Percentiles rank a stretch among this genome's conserved stretches.
Conservation (phyloP, 495 filamentous ascomycete species). For the Daldinia decipiens region DNA sequence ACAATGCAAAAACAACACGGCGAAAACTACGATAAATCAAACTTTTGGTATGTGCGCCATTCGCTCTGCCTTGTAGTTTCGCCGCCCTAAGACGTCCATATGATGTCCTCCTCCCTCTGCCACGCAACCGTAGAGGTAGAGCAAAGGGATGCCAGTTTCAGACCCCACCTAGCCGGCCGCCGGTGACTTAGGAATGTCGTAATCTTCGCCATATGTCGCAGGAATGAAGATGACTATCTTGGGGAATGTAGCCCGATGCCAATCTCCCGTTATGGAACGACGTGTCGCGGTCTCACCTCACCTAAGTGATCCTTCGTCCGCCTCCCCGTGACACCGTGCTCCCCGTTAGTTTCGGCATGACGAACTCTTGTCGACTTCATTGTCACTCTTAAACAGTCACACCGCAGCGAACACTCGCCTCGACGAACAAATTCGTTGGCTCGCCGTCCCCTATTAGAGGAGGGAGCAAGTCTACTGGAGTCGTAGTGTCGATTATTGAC, state of each 20-base stretch:
- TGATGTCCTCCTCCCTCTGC: conserved; percentile 2
- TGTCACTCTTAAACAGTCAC: conserved; percentile 34
- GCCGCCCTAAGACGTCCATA: no score
- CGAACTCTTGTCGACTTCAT: conserved; percentile 33
- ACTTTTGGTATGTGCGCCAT: not conserved
- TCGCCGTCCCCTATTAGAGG: not conserved
- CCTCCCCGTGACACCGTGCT: conserved; percentile 28
- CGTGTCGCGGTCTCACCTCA: conserved; percentile 40
- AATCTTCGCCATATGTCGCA: conserved; percentile 34
- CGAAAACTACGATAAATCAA: not conserved
- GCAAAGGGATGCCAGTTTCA: conserved; percentile 28
- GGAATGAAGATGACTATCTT: conserved; percentile 31
- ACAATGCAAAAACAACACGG: not conserved
- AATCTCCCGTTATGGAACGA: conserved; percentile 43
- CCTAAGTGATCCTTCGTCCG: conserved; percentile 30
- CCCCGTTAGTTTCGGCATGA: conserved; percentile 39
- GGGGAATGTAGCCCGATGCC: conserved; percentile 37
- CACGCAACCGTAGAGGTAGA: conserved; percentile 1
- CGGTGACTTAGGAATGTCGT: conserved; percentile 35
- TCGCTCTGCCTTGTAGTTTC: conserved; percentile 1
- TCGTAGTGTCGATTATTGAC: conserved; percentile 12
- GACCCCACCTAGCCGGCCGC: conserved; percentile 23
- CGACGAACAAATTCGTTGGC: conserved; percentile 38
- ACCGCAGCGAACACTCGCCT: conserved; percentile 44
- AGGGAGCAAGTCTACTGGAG: conserved; percentile 8